These are phyloP conservation scores for Thalassiosira oceanica DNA, from an alignment of 352 stramenopile genomes.

Conservation along the genomic window DNA sequence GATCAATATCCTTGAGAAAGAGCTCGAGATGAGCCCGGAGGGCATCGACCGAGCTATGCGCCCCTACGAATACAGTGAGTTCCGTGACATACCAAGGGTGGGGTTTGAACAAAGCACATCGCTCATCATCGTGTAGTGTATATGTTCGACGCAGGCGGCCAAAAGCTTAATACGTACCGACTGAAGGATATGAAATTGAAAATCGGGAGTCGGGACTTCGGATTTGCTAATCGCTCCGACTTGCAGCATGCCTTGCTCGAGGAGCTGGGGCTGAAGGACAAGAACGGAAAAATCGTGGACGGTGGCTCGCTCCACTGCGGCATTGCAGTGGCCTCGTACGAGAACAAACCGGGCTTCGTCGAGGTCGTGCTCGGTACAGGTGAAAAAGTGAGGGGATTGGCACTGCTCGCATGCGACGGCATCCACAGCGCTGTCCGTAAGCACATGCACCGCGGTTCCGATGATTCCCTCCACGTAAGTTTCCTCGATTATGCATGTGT, in stretches of 20 bases:
- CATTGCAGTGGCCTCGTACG: constrained; percentile 1
- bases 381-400: constrained; percentile 4
- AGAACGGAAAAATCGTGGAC: constrained; percentile 4
- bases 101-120: background rate
- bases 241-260: constrained; percentile 20
- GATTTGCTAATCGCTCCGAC: constrained; percentile 13
- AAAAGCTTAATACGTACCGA: constrained; percentile 2
- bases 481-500: too few relatives aligned
- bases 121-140: background rate
- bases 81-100: background rate
- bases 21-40: background rate
- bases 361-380: constrained; percentile 5
- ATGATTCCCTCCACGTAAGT: constrained; percentile 11
- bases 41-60: constrained; percentile 7
- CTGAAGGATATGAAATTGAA: constrained; percentile 10
- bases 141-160: constrained; percentile 1
- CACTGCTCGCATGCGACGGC: constrained; percentile 13
- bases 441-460: constrained; percentile 9
- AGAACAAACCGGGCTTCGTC: background rate
- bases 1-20: constrained; percentile 26
- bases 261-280: constrained; percentile 18
- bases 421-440: constrained; percentile 10
- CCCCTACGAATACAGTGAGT: constrained; percentile 27
- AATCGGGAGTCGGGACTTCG: constrained; percentile 1
- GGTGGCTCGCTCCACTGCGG: background rate